These are phyloP conservation scores for Lentinula sp. DNA, from an alignment of 768 basidiomycete species.

Conservation along the genomic window DNA sequence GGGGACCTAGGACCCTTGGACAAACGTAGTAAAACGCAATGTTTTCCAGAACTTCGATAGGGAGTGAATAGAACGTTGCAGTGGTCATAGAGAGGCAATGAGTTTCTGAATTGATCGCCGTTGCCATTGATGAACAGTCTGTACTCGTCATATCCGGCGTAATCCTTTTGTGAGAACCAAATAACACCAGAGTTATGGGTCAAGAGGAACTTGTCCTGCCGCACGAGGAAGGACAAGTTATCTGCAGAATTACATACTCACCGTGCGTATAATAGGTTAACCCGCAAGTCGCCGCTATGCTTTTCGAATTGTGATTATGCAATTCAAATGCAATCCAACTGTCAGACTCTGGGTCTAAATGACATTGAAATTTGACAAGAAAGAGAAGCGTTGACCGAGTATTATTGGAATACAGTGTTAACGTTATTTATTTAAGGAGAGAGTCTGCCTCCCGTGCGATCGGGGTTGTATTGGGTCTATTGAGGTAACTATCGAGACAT, in stretches of 20 bases:
- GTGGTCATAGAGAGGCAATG: neutral
- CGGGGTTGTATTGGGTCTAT: too few relatives aligned
- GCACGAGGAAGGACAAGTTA: neutral
- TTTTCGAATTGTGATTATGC: neutral
- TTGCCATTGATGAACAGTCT: neutral
- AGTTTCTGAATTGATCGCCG: neutral
- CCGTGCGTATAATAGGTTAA: neutral
- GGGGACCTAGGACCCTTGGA: constrained; percentile 37
- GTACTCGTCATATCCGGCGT: neutral
- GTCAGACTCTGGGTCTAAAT: too few relatives aligned
- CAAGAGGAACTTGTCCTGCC: neutral
- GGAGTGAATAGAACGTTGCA: constrained; percentile 25
- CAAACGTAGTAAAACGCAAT: constrained; percentile 43
- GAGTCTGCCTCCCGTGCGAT: too few relatives aligned
- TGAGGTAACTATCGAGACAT: too few relatives aligned
- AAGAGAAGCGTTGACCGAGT: too few relatives aligned
- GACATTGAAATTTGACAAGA: too few relatives aligned
- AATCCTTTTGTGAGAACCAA: neutral
- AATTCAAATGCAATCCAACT: too few relatives aligned
- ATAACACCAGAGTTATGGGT: neutral
- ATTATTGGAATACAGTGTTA: too few relatives aligned
- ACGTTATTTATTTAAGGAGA: too few relatives aligned
- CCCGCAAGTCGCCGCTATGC: neutral
- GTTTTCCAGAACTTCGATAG: constrained; percentile 41
- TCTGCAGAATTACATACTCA: neutral